Conservation (phyloP, 345 rosid genomes). For the Cochlearia excelsa region DNA sequence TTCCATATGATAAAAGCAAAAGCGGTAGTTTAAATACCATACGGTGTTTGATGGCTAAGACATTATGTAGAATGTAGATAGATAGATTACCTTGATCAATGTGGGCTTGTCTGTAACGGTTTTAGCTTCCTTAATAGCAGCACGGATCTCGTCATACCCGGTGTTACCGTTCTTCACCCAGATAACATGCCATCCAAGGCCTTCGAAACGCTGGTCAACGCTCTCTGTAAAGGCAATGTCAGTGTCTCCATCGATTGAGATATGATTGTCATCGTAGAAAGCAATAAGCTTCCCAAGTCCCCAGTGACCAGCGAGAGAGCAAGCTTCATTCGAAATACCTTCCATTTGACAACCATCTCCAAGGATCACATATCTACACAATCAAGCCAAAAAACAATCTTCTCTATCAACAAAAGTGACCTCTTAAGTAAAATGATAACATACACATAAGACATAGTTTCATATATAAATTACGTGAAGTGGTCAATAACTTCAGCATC, state of each 20-base stretch:
- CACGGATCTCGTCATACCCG: slow-evolving; percentile 97
- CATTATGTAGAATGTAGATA: neutral
- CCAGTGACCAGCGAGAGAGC: slow-evolving; percentile 96
- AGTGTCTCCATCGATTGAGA: slow-evolving; percentile 96
- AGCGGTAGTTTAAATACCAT: slow-evolving; percentile 12
- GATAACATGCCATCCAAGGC: slow-evolving; percentile 98
- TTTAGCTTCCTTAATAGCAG: slow-evolving; percentile 99
- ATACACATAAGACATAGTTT: neutral
- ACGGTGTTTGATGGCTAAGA: neutral
- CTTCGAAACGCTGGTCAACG: slow-evolving; percentile 85
- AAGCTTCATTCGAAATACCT: slow-evolving; percentile 88
- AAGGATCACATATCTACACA: slow-evolving; percentile 58
- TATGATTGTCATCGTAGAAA: slow-evolving; percentile 98
- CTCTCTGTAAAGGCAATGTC: slow-evolving; percentile 95
- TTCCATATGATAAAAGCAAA: slow-evolving; percentile 2
- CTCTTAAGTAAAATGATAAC: slow-evolving; percentile 4
- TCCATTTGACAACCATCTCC: slow-evolving; percentile 99
- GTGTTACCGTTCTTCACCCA: slow-evolving; percentile 99
- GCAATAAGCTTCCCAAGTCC: slow-evolving; percentile 99
- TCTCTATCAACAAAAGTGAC: neutral
- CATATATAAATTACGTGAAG: slow-evolving; percentile 57
- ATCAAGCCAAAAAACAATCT: slow-evolving; percentile 7
- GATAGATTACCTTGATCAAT: slow-evolving; percentile 58
- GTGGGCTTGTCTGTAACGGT: slow-evolving; percentile 92
- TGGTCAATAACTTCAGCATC: slow-evolving; percentile 78